Evolutionary conservation across 2,329 filamentous ascomycete species (phyloP), one percentile per base, ranked within the genome.

Genomic region (Aureobasidium leucospermi): DNA sequence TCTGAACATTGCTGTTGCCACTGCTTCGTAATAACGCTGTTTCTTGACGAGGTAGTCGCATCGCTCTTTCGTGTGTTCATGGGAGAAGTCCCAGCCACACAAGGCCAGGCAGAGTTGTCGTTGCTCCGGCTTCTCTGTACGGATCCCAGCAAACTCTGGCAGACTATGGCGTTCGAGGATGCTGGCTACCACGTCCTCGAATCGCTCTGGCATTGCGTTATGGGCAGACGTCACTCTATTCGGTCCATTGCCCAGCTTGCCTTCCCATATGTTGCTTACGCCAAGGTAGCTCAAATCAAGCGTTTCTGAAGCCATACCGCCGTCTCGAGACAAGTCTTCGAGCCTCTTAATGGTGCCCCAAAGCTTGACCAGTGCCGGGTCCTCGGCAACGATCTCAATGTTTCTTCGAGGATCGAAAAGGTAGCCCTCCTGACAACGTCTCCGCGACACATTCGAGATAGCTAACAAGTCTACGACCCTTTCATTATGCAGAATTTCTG

Each of bases 201-300:
- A 63, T 34, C 62, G 66, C 23, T 63, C 63, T 28, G 62, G 60
- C 46, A 63, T 58, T 19, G 58, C 64, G 47, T 65, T 66, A 15
- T 49, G 46, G 11, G 58, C 45, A 9, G 48, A 34, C 1, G 68
- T 60, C 28, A 62, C 63, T 10, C 69, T 64, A 29, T 67, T 65
- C 3, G 61, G 60, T 32, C 64, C 63, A 15, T 63, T 65, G 3
- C 86, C 87, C 8, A 90, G 78, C 53, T 85, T 77, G 32, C 68
- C 68, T 62, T 88, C 86, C 88, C 89, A 93, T 59, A 94, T 82
- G 2, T 82, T 82, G 58, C 83, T 77, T 6, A 92, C 84, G 1
- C 90, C 90, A 61, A 93, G 77, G 66, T 88, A 94, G 67, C 86
- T 87, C 19, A 93, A 74, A 66, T 94, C 89, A 4, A 91, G 75